Percentiles rank a stretch among this genome's conserved stretches.
These are phyloP conservation scores for Perilla frutescens DNA, from an alignment of 257 asterid genomes.

Conservation along the genomic window DNA sequence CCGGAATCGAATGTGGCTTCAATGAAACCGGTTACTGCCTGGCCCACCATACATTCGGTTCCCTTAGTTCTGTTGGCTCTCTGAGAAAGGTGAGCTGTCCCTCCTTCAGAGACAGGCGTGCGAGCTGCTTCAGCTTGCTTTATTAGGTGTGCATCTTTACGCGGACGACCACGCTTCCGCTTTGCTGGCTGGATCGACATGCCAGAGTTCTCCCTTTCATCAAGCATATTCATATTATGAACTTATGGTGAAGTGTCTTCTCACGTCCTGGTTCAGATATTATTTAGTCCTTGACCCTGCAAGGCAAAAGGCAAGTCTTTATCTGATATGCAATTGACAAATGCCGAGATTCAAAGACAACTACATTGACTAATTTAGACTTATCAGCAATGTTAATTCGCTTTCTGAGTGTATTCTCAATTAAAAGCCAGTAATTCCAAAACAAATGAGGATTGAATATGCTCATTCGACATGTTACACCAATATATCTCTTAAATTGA, in stretches of 20 bases:
- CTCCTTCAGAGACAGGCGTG: constrained; percentile 48
- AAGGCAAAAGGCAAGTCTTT: constrained; percentile 25
- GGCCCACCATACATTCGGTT: constrained; percentile 51
- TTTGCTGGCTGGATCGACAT: constrained; percentile 38
- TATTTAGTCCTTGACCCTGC: constrained; percentile 26
- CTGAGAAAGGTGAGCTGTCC: constrained; percentile 40
- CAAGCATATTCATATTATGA: constrained; percentile 33
- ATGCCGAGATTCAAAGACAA: background rate
- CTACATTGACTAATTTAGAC: background rate
- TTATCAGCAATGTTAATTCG: constrained; percentile 5
- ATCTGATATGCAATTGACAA: background rate
- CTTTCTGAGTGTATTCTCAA: background rate
- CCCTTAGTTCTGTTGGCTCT: constrained; percentile 28
- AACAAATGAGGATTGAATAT: background rate
- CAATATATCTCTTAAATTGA: background rate
- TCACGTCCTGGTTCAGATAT: constrained; percentile 13
- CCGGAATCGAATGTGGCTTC: constrained; percentile 81
- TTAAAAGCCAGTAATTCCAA: constrained; percentile 1
- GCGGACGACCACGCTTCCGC: constrained; percentile 53
- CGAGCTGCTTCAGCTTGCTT: constrained; percentile 16
- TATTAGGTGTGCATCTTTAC: constrained; percentile 37
- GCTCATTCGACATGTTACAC: background rate
- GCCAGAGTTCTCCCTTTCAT: constrained; percentile 40
- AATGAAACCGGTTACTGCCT: constrained; percentile 69
- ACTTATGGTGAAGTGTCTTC: background rate